Evolutionary conservation across 225 moss, liverwort and hornwort genomes (phyloP), one percentile per base, ranked within the genome.

Genomic region (Thuidium tamariscinum): DNA sequence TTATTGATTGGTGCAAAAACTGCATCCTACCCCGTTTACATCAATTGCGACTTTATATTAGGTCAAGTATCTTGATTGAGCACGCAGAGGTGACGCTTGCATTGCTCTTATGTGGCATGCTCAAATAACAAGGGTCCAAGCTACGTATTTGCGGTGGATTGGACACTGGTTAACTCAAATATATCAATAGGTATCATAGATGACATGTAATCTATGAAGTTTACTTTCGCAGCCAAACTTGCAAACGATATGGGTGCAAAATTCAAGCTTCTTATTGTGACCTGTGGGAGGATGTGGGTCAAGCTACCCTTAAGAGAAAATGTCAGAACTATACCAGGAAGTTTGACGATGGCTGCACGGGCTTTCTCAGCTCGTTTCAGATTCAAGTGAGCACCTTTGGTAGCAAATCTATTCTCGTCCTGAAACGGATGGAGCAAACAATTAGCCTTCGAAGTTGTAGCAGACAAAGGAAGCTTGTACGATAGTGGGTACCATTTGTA

Each of bases 351-450:
- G 62, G 97, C 97, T 51, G 97, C 93, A 27, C 98, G 95, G 26
- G 98, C 98, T 76, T 96, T 93, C 87, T 99, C 98, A 41, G 98
- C 98, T 70, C 98, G 96, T 91, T 99, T 99, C 54, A 99, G 88
- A 78, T 96, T 99, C 81, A 99, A 91, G 82, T 99, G 98, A 70
- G 98, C 98, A 54, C 98, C 98, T 86, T 99, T 99, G 62, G 95
- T 96, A 26, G 97, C 97, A 78, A 97, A 99, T 78, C 98, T 94
- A 80, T 99, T 97, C 49, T 99, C 98, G 89, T 97, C 98, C 98
- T 99, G 93, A 55, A 81, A 74, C 9, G 55, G 22, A 30, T 42
- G 56, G 12, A 74, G 51, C 20, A 57, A 74, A 76, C 25, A 34
- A 14, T 92, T 61, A 92, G 73, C 66, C 37, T 61, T 73, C 32